A percentile compares a stretch with the other conserved stretches of the same genome.
These are phyloP conservation scores for Xylaria sp. DNA, from an alignment of 2,329 filamentous ascomycete species.

Conservation along the genomic window DNA sequence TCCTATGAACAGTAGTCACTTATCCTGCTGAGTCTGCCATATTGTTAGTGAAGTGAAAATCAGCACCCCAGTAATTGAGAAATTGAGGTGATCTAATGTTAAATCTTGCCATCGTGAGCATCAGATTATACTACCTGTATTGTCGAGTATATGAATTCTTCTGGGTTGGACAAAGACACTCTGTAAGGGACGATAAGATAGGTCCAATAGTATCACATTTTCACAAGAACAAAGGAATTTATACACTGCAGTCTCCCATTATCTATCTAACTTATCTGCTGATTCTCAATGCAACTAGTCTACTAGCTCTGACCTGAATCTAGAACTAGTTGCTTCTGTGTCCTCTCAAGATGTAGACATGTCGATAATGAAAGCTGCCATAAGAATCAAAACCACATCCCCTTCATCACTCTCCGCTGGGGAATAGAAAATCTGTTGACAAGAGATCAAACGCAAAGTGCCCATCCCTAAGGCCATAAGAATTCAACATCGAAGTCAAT, in stretches of 20 bases:
- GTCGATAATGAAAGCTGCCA: constrained; percentile 13
- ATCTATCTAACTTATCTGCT: constrained; percentile 27
- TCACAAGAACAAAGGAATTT: background rate
- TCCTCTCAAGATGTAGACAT: background rate
- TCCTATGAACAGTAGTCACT: too few species aligned
- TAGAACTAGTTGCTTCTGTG: background rate
- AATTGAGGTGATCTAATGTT: too few species aligned
- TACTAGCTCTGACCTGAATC: background rate
- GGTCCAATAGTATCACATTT: constrained; percentile 7
- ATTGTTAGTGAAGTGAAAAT: too few species aligned
- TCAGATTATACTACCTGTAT: too few species aligned
- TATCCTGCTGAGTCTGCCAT: too few species aligned
- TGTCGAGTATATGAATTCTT: background rate
- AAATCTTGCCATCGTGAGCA: too few species aligned
- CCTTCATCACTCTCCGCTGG: too few species aligned
- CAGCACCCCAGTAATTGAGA: too few species aligned
- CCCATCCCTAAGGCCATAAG: background rate
- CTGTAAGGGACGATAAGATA: too few species aligned
- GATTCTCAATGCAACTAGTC: background rate
- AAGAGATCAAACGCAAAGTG: background rate
- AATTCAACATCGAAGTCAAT: background rate
- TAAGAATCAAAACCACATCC: constrained; percentile 1
- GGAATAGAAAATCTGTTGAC: background rate
- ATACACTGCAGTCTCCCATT: constrained; percentile 31
- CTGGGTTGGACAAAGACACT: background rate